Base-by-base conservation (phyloP, 192 early-diverging fungal genomes). In the Podila minutissima region DNA sequence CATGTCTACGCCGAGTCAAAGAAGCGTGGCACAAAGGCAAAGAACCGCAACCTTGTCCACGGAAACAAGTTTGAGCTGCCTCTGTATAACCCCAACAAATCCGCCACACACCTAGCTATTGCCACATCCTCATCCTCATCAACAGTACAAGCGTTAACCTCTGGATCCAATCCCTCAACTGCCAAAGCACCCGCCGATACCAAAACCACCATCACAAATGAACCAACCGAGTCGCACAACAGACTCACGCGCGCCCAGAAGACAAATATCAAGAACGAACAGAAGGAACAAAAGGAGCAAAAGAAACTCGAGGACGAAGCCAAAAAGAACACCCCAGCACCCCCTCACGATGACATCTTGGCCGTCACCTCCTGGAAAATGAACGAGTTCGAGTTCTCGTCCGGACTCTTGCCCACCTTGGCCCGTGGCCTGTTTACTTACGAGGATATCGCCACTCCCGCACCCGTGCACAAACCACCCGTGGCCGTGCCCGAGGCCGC, bases 341-440 rank as follows among this genome's bases (percentile, higher is more conserved):
- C 53, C 8, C 22, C 24, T 12, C 53, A 22, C 20, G 53, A 55
- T 10, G 53, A 55, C 24, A 61, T 61, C 29, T 2, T 61, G 3
- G 4, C 17, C 29, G 57, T 85, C 37, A 72, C 69, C 9, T 85
- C 84, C 0, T 95, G 93, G 93, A 91, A 85, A 38, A 88, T 92
- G 83, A 88, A 75, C 58, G 94, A 95, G 73, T 89, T 70, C 46
- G 75, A 91, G 53, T 95, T 93, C 79, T 91, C 89, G 64, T 93
- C 89, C 66, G 83, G 86, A 9, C 84, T 84, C 1, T 84, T 96
- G 29, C 96, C 95, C 2, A 93, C 91, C 11, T 82, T 89, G 37
- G 94, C 95, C 5, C 89, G 97, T 48, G 97, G 97, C 0, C 71
- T 98, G 37, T 98, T 98, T 55, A 93, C 94, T 2, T 81, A 73